Evolutionary conservation across 2,329 filamentous ascomycete genomes (phyloP), one percentile per base, ranked within the genome.

Genomic region (Septoria petroselini): DNA sequence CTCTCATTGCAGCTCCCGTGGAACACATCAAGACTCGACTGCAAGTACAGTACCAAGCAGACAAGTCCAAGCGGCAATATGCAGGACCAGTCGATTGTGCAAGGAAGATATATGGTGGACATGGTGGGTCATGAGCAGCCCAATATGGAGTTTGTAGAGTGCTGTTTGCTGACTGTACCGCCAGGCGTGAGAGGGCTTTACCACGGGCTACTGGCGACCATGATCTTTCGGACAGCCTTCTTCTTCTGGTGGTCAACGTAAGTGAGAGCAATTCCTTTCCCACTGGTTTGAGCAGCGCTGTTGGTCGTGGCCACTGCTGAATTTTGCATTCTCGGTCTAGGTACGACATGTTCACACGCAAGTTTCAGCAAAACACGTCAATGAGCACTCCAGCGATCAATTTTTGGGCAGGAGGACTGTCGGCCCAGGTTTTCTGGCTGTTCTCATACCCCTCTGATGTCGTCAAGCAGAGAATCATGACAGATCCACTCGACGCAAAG

Each of bases 381-480:
- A 73, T 96, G 46, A 86, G 86, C 46, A 81, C 82, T 0, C 89
- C 93, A 0, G 84, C 84, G 1, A 78, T 97, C 64, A 97, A 97
- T 68, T 98, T 98, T 74, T 97, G 91, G 91, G 91, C 93, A 0
- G 93, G 93, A 3, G 93, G 93, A 0, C 73, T 97, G 43, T 91
- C 86, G 40, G 93, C 93, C 0, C 93, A 98, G 74, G 73, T 95
- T 12, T 98, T 96, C 67, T 98, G 93, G 93, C 69, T 95, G n/a
- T 46, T 39, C 33, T 38, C 31, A 27, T 46, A 46, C 14, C 43
- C 43, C 7, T 29, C 27, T 17, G 56, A 58, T 35, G 58, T 62
- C 11, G 84, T 97, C 48, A 97, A 97, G 77, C 91, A 97, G 75
- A 80, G 90, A 25, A 86, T 98, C 66, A 97, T 98, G 93, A 96